These are phyloP conservation scores for Evernia prunastri DNA, from an alignment of 495 filamentous ascomycete species.

Conservation along the genomic window DNA sequence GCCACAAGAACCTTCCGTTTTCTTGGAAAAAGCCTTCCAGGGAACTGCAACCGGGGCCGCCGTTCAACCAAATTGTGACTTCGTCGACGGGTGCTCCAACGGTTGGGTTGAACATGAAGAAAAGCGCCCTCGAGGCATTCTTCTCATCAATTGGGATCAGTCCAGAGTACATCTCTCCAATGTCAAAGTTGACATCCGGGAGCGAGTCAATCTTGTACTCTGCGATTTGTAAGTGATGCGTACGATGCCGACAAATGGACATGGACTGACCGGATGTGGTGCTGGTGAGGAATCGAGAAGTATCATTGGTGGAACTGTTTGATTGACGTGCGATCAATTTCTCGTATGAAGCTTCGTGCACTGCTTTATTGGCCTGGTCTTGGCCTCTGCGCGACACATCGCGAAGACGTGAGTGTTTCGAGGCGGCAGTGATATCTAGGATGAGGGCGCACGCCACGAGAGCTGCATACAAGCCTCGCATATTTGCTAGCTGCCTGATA, in stretches of 20 bases:
- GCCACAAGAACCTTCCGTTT: conserved; percentile 59
- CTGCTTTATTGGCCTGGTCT: background rate
- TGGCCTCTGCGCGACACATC: background rate
- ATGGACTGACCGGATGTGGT: conserved; percentile 7
- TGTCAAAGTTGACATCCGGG: conserved; percentile 66
- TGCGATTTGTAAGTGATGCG: conserved; percentile 22
- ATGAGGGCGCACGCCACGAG: conserved; percentile 3
- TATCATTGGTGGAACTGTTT: background rate
- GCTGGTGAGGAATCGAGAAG: conserved; percentile 6
- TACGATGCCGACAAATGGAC: no score
- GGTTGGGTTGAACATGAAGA: conserved; percentile 47
- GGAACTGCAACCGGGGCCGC: conserved; percentile 63
- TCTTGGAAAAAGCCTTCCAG: conserved; percentile 61
- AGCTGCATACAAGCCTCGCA: conserved; percentile 6
- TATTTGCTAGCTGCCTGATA: background rate
- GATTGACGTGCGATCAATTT: conserved; percentile 1
- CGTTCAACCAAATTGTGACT: conserved; percentile 69
- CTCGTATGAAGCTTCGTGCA: conserved; percentile 7
- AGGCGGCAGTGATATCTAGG: background rate
- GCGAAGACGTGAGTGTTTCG: conserved; percentile 5
- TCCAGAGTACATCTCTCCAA: conserved; percentile 72
- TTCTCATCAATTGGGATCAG: conserved; percentile 59
- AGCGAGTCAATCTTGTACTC: conserved; percentile 59
- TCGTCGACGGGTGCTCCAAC: conserved; percentile 52
- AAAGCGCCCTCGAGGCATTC: conserved; percentile 43